Evolutionary conservation across 1,139 yeast species (phyloP), one percentile per base, ranked within the genome.

Genomic region (Yamadazyma conglobata): DNA sequence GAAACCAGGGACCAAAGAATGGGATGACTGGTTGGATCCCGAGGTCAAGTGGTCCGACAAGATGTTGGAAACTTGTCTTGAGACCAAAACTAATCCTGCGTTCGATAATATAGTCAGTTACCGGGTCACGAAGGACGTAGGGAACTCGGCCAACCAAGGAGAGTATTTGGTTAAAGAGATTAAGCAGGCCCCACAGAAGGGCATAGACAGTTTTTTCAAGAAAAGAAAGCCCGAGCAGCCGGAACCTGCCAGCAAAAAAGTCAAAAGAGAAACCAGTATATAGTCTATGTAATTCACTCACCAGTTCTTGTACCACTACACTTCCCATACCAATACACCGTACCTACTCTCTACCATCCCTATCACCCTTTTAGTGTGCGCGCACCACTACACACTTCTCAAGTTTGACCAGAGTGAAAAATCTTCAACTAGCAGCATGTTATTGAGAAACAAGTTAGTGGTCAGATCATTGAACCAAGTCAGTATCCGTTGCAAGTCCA

Each of bases 1-100:
- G 4, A 64, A 60, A 19, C 86, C 88, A 0, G 75, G 72, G 1
- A 58, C 79, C 0, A 41, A 57, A 13, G 73, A 63, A 19, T 79
- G 89, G 75, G 51, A 67, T 10, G 50, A 54, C 5, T 86, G 96
- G 95, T 52, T 86, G 26, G 60, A 74, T 37, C 73, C 77, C 0
- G 49, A 56, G 0, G 41, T 57, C 37, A 64, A 52, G 15, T 66
- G 77, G 72, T 52, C 56, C 17, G 56, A 52, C 7, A 22, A 35
- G 35, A 48, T 45, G 46, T 52, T 77, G 17, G 63, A 63, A 2
- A 47, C 59, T 1, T 52, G 64, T 10, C 48, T 75, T 24, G 50
- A 64, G 20, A 54, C 67, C 1, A 46, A 59, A 5, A 48, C 56
- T 2, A 69, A 73, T 32, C 47, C 50, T 6, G 73, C 67, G 1